Base-by-base conservation (phyloP, 129 eudicot species). In the Centrapalus pauciflorus region DNA sequence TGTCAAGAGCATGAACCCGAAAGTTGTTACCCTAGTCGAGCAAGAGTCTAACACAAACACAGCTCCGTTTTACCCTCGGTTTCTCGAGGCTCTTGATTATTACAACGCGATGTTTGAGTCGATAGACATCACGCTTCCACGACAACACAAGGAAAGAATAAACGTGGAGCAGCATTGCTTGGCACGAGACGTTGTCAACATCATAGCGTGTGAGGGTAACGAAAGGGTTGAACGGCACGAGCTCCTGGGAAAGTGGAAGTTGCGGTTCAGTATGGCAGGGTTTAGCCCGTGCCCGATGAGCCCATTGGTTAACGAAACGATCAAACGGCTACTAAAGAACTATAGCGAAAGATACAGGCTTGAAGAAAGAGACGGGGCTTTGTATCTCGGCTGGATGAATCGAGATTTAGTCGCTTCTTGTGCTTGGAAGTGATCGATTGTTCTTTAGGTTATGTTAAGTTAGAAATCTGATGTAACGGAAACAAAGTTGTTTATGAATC, bases 31-130 rank as follows among this genome's bases (percentile, higher is more conserved):
- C 25, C 80, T 90, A 45, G 95, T 90, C 0, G 97, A 90, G 69
- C 95, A 90, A 72, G 97, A 90, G 62, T 79, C 80, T 13, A 90
- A 90, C 72, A 86, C 97, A 2, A 90, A 90, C 62, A 86, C 97
- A 0, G 88, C 97, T 40, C 81, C 95, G 0, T 90, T 90, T 65
- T 83, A 76, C 60, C 95, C 95, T 23, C 77, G 97, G 61, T 90
- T 90, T 27, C 76, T 79, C 6, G 97, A 90, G 63, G 80, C 92
- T 3, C 52, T 90, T 52, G 95, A 90, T 64, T 90, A 90, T 16
- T 90, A 90, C 40, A 54, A 70, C 4, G 97, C 95, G 0, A 86
- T 90, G 97, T 90, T 90, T 17, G 95, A 90, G 66, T 90, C 97
- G 4, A 84, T 90, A 20, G 97, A 90, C 37, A 86, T 72, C 41